phyloP scores from a whole-genome alignment of 1,284 basidiomycete genomes.

The Pseudozyma tsukubaensis region DNA sequence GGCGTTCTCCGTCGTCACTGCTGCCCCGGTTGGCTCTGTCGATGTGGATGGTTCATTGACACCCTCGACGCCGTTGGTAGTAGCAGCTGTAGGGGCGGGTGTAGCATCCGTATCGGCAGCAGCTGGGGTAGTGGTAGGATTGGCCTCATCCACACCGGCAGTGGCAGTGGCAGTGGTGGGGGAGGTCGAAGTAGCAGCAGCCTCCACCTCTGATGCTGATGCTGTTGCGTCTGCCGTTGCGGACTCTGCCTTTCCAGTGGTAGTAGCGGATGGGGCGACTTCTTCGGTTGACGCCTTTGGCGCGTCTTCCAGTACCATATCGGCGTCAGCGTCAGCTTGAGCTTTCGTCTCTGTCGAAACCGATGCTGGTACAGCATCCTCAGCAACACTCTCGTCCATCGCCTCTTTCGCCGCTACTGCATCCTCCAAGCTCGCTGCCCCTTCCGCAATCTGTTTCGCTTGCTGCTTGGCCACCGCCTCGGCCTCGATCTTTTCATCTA shows the following conservation, averaged over 20 bases:
- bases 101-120: too few relatives aligned
- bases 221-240: neutral
- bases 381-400: neutral
- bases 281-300: too few relatives aligned
- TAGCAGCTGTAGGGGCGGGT: too few relatives aligned
- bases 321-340: too few relatives aligned
- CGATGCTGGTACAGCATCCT: neutral
- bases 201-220: neutral
- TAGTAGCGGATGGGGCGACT: too few relatives aligned
- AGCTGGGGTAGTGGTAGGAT: too few relatives aligned
- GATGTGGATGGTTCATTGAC: neutral
- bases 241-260: neutral
- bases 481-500: conserved; percentile 28
- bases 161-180: neutral
- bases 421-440: neutral
- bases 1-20: neutral
- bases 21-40: neutral
- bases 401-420: neutral
- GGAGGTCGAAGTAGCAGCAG: neutral
- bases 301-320: too few relatives aligned
- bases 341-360: neutral
- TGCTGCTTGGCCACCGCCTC: conserved; percentile 19
- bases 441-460: neutral
- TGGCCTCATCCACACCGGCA: neutral
- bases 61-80: too few relatives aligned